These are phyloP conservation scores for Yamadazyma scolyti DNA, from an alignment of 805 yeast species.

Conservation along the genomic window DNA sequence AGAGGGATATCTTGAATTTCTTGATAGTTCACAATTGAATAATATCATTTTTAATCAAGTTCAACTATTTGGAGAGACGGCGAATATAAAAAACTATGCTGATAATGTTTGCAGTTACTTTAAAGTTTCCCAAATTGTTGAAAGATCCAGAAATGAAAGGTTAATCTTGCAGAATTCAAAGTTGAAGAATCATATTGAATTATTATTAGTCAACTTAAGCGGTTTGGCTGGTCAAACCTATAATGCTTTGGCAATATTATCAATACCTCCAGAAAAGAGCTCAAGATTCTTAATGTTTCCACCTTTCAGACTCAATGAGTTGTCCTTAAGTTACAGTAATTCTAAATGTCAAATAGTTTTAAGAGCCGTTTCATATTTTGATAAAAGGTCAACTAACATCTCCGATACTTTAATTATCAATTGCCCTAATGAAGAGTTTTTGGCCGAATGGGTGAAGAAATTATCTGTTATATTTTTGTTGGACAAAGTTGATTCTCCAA, in stretches of 20 bases:
- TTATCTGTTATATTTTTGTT: constrained; percentile 32
- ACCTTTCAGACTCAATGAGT: constrained; percentile 30
- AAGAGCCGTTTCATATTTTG: constrained; percentile 17
- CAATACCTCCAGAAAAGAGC: constrained; percentile 14
- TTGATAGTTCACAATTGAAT: constrained; percentile 19
- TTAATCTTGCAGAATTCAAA: constrained; percentile 14
- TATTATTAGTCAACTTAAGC: constrained; percentile 31
- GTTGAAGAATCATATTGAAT: constrained; percentile 19
- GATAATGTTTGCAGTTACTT: constrained; percentile 35
- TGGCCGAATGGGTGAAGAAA: constrained; percentile 28
- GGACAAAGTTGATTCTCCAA: constrained; percentile 20
- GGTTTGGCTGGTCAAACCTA: constrained; percentile 13
- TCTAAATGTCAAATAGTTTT: constrained; percentile 12
- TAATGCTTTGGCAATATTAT: constrained; percentile 37
- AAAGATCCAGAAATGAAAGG: constrained; percentile 23
- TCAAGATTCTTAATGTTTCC: constrained; percentile 36
- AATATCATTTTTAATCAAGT: constrained; percentile 34
- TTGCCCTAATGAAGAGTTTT: constrained; percentile 13
- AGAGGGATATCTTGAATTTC: constrained; percentile 5
- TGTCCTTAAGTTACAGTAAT: constrained; percentile 11
- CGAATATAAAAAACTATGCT: constrained; percentile 6
- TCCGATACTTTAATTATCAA: constrained; percentile 12
- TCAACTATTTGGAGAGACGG: constrained; percentile 20
- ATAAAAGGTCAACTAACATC: constrained; percentile 6
- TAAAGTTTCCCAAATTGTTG: constrained; percentile 32